Evolutionary conservation across 768 basidiomycete species (phyloP), one percentile per base, ranked within the genome.

Genomic region (Boletus eberwhitei): DNA sequence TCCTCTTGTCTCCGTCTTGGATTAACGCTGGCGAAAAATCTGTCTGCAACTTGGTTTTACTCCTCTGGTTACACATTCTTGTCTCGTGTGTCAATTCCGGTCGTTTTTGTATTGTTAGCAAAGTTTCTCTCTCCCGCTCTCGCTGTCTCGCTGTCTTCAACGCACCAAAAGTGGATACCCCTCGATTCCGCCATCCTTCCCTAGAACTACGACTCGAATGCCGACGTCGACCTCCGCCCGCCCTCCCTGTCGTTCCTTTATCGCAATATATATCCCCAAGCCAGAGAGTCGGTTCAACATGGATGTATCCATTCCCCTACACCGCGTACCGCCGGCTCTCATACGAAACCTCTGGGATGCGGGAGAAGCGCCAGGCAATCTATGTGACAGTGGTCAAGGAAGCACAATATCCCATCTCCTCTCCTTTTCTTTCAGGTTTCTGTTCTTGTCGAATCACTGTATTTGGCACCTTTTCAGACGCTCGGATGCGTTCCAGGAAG

Each of bases 371-470:
- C 3, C 48, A 77, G 58, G 65, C 69, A 49, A 71, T 81, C 39
- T 73, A 73, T 59, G 75, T 79, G 76, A 75, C 76, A 1, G 72
- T 77, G 37, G 72, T 77, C 31, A 74, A 73, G 52, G 79, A 80
- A 54, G 73, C 70, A 31, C 16, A 7, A 24, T 50, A 39, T 38
- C 4, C 14, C 29, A 5, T 2, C 11, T 16, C 16, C 3, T 35
- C 17, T 16, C 16, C 13, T 34, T 32, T 37, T 4, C 34, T 29
- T 14, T 43, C 34, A 2, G 6, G 24, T 26, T 26, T 26, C 24
- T 26, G 24, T 24, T 24, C 24, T 24, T 38, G 7, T 24, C 5
- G 3, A 3, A 29, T 29, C 29, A 29, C 9, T 12, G 26, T 29
- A 17, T 26, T 17, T 29, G 11, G 26, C 17, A n/a, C 42, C 17